phyloP scores from a whole-genome alignment of 2,329 filamentous ascomycete genomes.

The Aspergillus pseudoglaucus region DNA sequence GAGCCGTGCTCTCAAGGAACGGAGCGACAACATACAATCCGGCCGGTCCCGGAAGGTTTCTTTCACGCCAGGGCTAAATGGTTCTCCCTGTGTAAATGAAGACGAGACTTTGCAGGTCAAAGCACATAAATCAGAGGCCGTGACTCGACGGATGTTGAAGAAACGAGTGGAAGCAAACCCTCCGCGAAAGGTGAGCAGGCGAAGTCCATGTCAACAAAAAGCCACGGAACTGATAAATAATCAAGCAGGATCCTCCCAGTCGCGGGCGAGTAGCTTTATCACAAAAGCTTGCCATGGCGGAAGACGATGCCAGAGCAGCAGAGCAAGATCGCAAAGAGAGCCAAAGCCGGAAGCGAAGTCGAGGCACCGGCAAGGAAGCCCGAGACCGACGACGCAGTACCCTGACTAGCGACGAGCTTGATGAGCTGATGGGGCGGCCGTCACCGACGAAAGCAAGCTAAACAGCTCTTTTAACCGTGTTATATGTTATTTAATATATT shows the following conservation, averaged over 20 bases:
- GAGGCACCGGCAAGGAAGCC: slow-evolving; percentile 20
- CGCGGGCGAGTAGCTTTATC: slow-evolving; percentile 28
- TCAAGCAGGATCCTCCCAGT: slow-evolving; percentile 9
- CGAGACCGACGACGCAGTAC: slow-evolving; percentile 37
- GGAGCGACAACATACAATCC: slow-evolving; percentile 30
- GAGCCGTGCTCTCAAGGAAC: slow-evolving; percentile 29
- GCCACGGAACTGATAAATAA: slow-evolving; percentile 5
- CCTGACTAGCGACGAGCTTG: slow-evolving; percentile 40
- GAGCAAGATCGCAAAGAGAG: slow-evolving; percentile 27
- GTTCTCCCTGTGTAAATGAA: slow-evolving; percentile 21
- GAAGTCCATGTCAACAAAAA: background rate
- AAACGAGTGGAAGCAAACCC: slow-evolving; percentile 22
- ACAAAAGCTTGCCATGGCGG: slow-evolving; percentile 38
- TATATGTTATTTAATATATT: slow-evolving; percentile 7
- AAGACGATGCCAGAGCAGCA: slow-evolving; percentile 38
- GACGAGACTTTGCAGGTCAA: slow-evolving; percentile 29
- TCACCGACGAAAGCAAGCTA: background rate
- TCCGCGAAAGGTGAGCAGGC: slow-evolving; percentile 22
- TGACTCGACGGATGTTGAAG: slow-evolving; percentile 22
- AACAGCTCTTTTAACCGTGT: background rate
- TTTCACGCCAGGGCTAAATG: slow-evolving; percentile 28
- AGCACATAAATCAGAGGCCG: slow-evolving; percentile 24
- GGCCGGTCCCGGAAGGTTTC: slow-evolving; percentile 31
- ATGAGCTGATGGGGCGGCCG: slow-evolving; percentile 31
- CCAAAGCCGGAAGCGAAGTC: slow-evolving; percentile 31